Base-by-base conservation (phyloP, 352 stramenopile species). In the Globisporangium rhizosaccharum region DNA sequence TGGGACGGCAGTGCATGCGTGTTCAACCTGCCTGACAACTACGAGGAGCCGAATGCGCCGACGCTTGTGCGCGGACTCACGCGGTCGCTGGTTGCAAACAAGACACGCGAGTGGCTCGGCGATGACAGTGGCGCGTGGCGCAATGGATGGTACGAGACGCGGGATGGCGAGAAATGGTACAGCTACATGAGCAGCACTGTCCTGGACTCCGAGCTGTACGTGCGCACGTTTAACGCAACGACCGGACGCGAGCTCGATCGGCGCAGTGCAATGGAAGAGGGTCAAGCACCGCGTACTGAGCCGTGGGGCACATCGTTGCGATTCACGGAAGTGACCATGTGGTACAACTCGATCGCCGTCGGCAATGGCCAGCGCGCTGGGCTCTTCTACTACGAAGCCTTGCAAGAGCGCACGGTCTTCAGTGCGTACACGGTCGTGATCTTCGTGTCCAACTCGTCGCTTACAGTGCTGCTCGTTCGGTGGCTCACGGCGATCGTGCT, bases 81-180 rank as follows among this genome's bases (percentile, higher is more conserved):
- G 20, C 58, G 66, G 15, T 44, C 37, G 4, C 12, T 59, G 3
- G 57, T 56, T 11, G 63, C 67, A 18, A 4, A 14, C 0, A 72
- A 67, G 42, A 75, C 68, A n/a, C 51, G 8, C 0, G 42, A 67
- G n/a, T 68, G 48, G 57, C 66, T 80, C 11, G 28, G 26, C 0
- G 45, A 45, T 15, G 59, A 59, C 2, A 55, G 46, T 20, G 67
- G 72, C 4, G 50, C 42, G 20, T 76, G 72, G 72, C 52, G 61
- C 3, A 76, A 77, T 48, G 69, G 67, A 0, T 78, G 72, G 67
- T 74, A 70, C 51, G 62, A 68, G 58, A 57, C 30, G 14, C 53
- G 36, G 3, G 26, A n/a, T 36, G 62, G 60, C 0, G n/a, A 55
- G 20, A 54, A 53, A 6, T 79, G 62, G 68, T 55, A 48, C 39